A percentile compares a stretch with the other conserved stretches of the same genome.
These are phyloP conservation scores for Umbelopsis isabellina DNA, from an alignment of 192 early-diverging fungal species.

Conservation along the genomic window DNA sequence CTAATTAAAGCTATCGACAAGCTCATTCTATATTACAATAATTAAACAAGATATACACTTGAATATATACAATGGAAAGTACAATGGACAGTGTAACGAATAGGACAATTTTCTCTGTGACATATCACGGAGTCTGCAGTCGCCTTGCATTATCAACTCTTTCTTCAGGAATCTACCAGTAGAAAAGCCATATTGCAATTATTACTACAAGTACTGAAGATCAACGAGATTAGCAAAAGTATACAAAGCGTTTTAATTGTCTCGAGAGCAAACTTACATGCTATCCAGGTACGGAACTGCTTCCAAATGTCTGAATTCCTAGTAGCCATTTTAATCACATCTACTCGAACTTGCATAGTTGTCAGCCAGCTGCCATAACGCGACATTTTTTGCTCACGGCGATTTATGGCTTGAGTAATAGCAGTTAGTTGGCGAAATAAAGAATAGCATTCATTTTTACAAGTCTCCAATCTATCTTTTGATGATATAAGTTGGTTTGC, in stretches of 20 bases:
- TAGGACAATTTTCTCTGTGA: too few species aligned
- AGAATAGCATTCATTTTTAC: background rate
- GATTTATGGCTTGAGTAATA: background rate
- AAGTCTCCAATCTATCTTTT: background rate
- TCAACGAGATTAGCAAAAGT: background rate
- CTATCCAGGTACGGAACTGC: background rate
- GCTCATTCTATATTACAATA: too few species aligned
- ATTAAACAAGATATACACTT: too few species aligned
- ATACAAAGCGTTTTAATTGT: too few species aligned
- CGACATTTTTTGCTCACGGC: slow-evolving; percentile 5
- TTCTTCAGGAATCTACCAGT: background rate
- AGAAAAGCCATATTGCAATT: background rate
- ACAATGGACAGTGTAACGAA: too few species aligned
- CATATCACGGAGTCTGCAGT: too few species aligned
- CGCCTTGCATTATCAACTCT: too few species aligned
- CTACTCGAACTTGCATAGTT: background rate
- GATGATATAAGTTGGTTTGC: background rate
- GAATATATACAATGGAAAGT: too few species aligned
- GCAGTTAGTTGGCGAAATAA: background rate
- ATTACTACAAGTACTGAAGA: background rate
- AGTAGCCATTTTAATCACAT: background rate
- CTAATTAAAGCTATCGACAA: too few species aligned
- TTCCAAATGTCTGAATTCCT: background rate
- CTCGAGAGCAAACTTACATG: background rate
- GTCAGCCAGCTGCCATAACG: background rate